These are phyloP conservation scores for Saturnispora zaruensis DNA, from an alignment of 805 yeast genomes.

Conservation along the genomic window DNA sequence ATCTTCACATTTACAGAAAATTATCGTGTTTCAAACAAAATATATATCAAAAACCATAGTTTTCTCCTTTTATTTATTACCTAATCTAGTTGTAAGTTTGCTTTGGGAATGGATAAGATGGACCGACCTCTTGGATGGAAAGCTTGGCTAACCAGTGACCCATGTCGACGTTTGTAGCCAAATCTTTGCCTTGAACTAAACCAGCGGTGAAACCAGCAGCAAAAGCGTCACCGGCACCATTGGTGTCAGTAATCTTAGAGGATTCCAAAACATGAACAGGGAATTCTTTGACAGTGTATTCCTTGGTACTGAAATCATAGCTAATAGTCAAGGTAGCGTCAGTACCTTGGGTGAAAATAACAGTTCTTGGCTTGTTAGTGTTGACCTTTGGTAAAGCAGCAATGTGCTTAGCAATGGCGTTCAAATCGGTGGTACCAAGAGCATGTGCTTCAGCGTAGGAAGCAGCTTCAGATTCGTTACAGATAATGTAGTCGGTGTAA, in stretches of 20 bases:
- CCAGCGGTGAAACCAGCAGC: slow-evolving; percentile 95
- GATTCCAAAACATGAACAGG: slow-evolving; percentile 66
- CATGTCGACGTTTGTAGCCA: slow-evolving; percentile 56
- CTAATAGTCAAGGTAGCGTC: slow-evolving; percentile 80
- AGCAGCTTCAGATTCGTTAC: slow-evolving; percentile 96
- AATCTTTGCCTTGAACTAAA: slow-evolving; percentile 60
- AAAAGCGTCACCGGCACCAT: slow-evolving; percentile 98
- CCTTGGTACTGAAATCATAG: slow-evolving; percentile 40
- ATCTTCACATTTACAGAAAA: not conserved
- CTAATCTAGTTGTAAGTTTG: slow-evolving; percentile 33
- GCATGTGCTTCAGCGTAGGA: slow-evolving; percentile 86
- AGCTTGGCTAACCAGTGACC: slow-evolving; percentile 97
- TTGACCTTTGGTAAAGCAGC: slow-evolving; percentile 74
- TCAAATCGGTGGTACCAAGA: slow-evolving; percentile 50
- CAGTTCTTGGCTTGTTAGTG: slow-evolving; percentile 64
- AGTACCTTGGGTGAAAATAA: slow-evolving; percentile 90
- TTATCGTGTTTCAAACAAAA: not conserved
- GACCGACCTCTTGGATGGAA: slow-evolving; percentile 90
- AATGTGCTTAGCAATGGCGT: slow-evolving; percentile 71
- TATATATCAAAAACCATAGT: not conserved
- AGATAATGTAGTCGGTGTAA: slow-evolving; percentile 84
- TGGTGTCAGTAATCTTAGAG: slow-evolving; percentile 75
- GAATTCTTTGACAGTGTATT: slow-evolving; percentile 41
- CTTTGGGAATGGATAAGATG: slow-evolving; percentile 83
- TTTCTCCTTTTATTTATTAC: not conserved